Percentiles rank a stretch among this genome's conserved stretches.
Conservation (phyloP, 495 filamentous ascomycete genomes). For the Bryoglossum gracile region DNA sequence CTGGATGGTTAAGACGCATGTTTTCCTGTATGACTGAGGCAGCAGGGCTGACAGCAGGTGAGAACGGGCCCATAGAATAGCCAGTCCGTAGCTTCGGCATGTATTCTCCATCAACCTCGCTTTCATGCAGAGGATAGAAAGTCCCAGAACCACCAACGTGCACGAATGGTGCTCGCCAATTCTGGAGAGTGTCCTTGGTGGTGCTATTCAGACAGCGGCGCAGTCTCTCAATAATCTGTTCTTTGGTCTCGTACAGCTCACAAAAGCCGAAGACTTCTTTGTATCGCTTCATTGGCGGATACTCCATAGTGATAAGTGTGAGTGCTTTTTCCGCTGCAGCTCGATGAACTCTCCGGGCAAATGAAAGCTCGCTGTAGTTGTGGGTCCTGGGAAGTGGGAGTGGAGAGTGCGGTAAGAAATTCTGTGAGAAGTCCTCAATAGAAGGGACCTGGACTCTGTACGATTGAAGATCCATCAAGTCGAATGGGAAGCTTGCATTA, state of each 20-base stretch:
- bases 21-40: conserved; percentile 28
- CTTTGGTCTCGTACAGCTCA: conserved; percentile 41
- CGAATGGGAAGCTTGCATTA: conserved; percentile 27
- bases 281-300: conserved; percentile 41
- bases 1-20: conserved; percentile 36
- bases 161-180: conserved; percentile 56
- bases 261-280: conserved; percentile 60
- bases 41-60: conserved; percentile 11
- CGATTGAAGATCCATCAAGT: conserved; percentile 21
- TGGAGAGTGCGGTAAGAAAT: conserved; percentile 9
- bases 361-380: conserved; percentile 56
- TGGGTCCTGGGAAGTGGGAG: conserved; percentile 39
- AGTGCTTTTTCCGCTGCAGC: conserved; percentile 56
- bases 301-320: conserved; percentile 49
- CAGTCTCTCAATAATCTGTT: conserved; percentile 35
- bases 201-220: conserved; percentile 30
- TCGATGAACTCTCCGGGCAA: conserved; percentile 64
- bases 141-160: conserved; percentile 63
- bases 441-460: conserved; percentile 22
- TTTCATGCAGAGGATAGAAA: conserved; percentile 42
- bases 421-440: conserved; percentile 17
- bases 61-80: conserved; percentile 37
- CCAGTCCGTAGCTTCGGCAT: conserved; percentile 31
- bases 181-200: conserved; percentile 44
- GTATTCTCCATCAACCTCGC: conserved; percentile 26